Percentiles rank a stretch among this genome's conserved stretches.
phyloP scores from a whole-genome alignment of 2,329 filamentous ascomycete species.

The Pseudogymnoascus sp. region DNA sequence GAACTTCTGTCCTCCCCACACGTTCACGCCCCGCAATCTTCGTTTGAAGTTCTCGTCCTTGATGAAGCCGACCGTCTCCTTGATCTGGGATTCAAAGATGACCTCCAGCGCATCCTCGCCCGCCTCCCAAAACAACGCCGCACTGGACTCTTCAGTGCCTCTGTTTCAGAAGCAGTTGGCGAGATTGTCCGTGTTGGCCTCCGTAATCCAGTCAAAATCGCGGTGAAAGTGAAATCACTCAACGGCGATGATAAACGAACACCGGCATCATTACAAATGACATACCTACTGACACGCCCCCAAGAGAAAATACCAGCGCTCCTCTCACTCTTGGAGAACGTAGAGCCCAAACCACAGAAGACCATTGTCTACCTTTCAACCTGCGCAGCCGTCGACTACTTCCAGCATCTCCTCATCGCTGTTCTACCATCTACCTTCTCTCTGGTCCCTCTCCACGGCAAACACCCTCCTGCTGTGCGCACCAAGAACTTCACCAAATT shows the following conservation, averaged over 20 bases:
- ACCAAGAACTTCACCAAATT: slow-evolving; percentile 83
- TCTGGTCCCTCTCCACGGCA: slow-evolving; percentile 80
- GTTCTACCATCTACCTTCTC: slow-evolving; percentile 62
- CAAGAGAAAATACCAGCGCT: slow-evolving; percentile 74
- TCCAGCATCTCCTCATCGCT: slow-evolving; percentile 68
- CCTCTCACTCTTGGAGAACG: slow-evolving; percentile 57
- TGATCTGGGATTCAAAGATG: slow-evolving; percentile 88
- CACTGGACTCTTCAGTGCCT: slow-evolving; percentile 90
- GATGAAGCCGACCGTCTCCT: slow-evolving; percentile 91
- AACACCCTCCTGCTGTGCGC: slow-evolving; percentile 80
- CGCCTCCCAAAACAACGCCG: slow-evolving; percentile 85
- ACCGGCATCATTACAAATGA: slow-evolving; percentile 87
- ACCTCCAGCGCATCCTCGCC: slow-evolving; percentile 76
- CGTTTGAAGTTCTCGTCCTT: slow-evolving; percentile 85
- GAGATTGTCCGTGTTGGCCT: slow-evolving; percentile 88
- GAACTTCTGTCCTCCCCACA: slow-evolving; percentile 81
- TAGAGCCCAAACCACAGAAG: slow-evolving; percentile 71
- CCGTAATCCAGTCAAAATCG: slow-evolving; percentile 89
- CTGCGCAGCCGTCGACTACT: slow-evolving; percentile 92
- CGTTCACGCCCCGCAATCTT: slow-evolving; percentile 79
- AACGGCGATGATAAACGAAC: slow-evolving; percentile 77
- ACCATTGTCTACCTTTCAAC: slow-evolving; percentile 90
- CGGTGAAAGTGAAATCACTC: slow-evolving; percentile 80
- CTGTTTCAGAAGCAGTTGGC: slow-evolving; percentile 89
- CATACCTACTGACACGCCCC: slow-evolving; percentile 67